Percentiles rank a stretch among this genome's conserved stretches.
Evolutionary conservation across 1,284 basidiomycete genomes (phyloP).

Genomic region (Sporisorium iseilematis-ciliati): DNA sequence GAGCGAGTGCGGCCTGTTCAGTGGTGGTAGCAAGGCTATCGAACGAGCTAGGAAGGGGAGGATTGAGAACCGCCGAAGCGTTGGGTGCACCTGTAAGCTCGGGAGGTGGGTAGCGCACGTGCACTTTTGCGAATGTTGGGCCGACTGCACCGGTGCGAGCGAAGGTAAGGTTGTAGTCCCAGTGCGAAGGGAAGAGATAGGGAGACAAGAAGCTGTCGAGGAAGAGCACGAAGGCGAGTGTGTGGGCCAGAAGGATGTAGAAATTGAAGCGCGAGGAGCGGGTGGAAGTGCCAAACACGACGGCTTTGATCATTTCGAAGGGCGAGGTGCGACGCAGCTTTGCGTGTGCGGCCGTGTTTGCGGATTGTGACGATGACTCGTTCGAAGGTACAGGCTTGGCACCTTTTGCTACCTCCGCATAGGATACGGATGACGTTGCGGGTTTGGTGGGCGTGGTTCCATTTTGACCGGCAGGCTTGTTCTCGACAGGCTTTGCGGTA

Average conservation of each 20-base stretch:
- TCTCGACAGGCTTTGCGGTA: conserved; percentile 32
- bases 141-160: conserved; percentile 63
- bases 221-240: conserved; percentile 58
- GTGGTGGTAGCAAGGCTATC: conserved; percentile 46
- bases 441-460: conserved; percentile 10
- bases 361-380: not conserved
- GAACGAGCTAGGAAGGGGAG: conserved; percentile 31
- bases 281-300: conserved; percentile 58
- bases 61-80: conserved; percentile 13
- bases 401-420: conserved; percentile 41
- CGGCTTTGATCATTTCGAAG: conserved; percentile 37
- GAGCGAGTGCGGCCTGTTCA: not conserved
- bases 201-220: conserved; percentile 65
- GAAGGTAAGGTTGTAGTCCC: conserved; percentile 63
- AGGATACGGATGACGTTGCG: conserved; percentile 20
- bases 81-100: conserved; percentile 40
- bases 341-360: conserved; percentile 6
- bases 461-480: conserved; percentile 32
- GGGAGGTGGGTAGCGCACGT: conserved; percentile 66
- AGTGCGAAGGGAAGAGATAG: conserved; percentile 67
- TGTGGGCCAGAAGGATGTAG: conserved; percentile 54
- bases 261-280: conserved; percentile 52
- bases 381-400: conserved; percentile 15
- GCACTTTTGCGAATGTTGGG: conserved; percentile 60
- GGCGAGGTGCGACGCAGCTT: conserved; percentile 20